phyloP scores from a whole-genome alignment of 148 eudicot genomes.

The Chenopodium berlandieri region DNA sequence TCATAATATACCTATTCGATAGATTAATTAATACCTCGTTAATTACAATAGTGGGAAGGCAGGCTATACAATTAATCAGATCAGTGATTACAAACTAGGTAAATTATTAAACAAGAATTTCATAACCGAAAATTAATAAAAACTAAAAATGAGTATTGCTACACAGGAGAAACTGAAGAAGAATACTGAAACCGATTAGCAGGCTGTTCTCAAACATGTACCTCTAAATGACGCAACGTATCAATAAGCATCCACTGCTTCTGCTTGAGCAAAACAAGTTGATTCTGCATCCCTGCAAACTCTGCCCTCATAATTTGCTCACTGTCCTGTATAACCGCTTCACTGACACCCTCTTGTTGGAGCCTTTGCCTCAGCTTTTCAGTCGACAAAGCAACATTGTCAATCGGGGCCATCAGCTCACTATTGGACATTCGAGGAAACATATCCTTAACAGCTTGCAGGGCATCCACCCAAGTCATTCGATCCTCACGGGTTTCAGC shows the following conservation, averaged over 20 bases:
- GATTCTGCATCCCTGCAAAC: constrained; percentile 63
- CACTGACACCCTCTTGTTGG: constrained; percentile 67
- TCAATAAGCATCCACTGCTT: constrained; percentile 72
- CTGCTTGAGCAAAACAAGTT: constrained; percentile 73
- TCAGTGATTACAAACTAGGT: too few relatives aligned
- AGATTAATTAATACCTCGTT: background rate
- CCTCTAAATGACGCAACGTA: constrained; percentile 82
- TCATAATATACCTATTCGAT: too few relatives aligned
- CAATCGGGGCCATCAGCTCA: constrained; percentile 67
- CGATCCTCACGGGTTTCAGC: constrained; percentile 79
- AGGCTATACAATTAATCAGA: too few relatives aligned
- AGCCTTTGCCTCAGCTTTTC: constrained; percentile 69
- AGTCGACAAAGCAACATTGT: constrained; percentile 54
- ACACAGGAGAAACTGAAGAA: constrained; percentile 38
- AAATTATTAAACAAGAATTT: too few relatives aligned
- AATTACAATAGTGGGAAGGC: background rate
- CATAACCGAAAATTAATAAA: background rate
- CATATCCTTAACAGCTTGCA: constrained; percentile 86
- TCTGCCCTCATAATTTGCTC: constrained; percentile 79
- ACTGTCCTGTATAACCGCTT: constrained; percentile 63
- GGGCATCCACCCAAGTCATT: constrained; percentile 74
- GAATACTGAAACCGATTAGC: constrained; percentile 31
- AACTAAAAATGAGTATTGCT: background rate
- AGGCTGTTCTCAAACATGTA: constrained; percentile 40
- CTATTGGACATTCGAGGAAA: constrained; percentile 84